Base-by-base conservation (phyloP, 805 yeast species). In the Myxozyma neotropica region DNA sequence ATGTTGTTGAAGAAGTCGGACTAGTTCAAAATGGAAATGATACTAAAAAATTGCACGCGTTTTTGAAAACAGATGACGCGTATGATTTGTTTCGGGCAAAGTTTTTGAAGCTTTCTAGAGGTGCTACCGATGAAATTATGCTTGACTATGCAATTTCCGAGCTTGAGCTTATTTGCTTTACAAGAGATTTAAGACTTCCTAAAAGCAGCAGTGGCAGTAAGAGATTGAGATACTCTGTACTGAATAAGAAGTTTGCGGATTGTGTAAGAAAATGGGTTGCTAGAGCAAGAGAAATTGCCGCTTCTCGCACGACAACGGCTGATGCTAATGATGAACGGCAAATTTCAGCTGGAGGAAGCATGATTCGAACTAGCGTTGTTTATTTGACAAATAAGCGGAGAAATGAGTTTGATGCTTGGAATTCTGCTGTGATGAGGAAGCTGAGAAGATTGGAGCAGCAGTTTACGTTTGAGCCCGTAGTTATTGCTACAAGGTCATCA, bases 361-460 rank as follows among this genome's bases (percentile, higher is more conserved):
- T 58, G 63, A 55, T 58, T n/a, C 52, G 55, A 17, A 13, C 55
- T 17, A 38, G 49, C 19, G 63, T 55, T 19, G 21, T 23, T 21
- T 58, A 17, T 24, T 21, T 54, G 24, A 58, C 59, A 6, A 44
- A 45, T 29, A 24, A 31, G 29, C 21, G 55, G 36, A 13, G 38
- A 24, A 26, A n/a, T 15, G 63, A 51, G 31, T 39, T 44, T n/a
- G 54, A 48, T 3, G 21, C 17, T 4, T 58, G 62, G 62, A 38
- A 15, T 35, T n/a, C 21, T 8, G 53, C 33, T 0, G 48, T 29
- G 29, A 24, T 27, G 39, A 29, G 33, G 47, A 47, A 48, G 23
- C 19, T 58, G 15, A 35, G 15, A 5, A 29, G 21, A 45, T 24
- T 55, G 7, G 58, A 48, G 42, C 46, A 23, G 27, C 24, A 44